Conservation (phyloP, 257 asterid species). For the Anisodus acutangulus region DNA sequence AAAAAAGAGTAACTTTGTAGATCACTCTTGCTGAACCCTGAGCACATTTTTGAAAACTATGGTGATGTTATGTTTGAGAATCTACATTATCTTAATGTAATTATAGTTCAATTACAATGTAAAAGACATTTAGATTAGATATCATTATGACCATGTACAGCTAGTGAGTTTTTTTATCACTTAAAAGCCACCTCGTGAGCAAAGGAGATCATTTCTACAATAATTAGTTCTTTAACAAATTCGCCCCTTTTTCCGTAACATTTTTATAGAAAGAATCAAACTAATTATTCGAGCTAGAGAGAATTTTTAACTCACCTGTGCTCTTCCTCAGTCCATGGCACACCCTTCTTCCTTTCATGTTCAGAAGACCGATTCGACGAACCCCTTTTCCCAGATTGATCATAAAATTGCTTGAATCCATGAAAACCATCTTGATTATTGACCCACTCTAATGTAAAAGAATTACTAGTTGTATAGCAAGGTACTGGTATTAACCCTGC, state of each 20-base stretch:
- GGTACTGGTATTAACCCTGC: conserved; percentile 79
- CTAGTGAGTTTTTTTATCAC: neutral
- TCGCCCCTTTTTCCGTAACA: neutral
- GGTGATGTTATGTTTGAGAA: neutral
- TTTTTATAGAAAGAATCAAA: neutral
- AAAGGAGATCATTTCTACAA: neutral
- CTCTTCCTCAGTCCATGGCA: conserved; percentile 97
- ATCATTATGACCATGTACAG: neutral
- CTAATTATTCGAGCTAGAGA: neutral
- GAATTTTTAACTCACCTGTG: conserved; percentile 61
- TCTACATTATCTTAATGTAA: conserved; percentile 2
- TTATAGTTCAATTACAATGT: neutral
- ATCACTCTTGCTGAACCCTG: neutral
- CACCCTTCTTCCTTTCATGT: conserved; percentile 88
- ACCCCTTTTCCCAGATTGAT: conserved; percentile 51
- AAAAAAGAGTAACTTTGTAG: neutral
- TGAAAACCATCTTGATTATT: conserved; percentile 39
- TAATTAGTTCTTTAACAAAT: neutral
- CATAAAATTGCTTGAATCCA: conserved; percentile 43
- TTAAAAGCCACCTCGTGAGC: neutral
- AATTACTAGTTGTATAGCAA: conserved; percentile 48
- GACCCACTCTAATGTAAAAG: conserved; percentile 70
- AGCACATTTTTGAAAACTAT: neutral
- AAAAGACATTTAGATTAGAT: neutral
- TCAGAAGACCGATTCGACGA: conserved; percentile 53